These are phyloP conservation scores for Stenocarpella maydis DNA, from an alignment of 2,329 filamentous ascomycete genomes.

Conservation along the genomic window DNA sequence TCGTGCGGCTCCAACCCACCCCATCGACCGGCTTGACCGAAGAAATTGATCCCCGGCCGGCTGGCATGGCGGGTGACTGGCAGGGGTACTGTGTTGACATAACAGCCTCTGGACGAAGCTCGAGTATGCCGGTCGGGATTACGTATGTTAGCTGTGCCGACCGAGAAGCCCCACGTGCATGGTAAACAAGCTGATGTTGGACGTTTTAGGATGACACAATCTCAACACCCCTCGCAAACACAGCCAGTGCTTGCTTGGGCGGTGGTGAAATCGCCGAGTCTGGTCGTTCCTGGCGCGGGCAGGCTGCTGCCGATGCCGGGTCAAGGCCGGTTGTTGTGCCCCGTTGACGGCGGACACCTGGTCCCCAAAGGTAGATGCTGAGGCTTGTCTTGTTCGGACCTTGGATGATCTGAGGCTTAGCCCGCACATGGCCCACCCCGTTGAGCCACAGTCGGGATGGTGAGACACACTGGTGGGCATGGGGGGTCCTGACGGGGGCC, in stretches of 20 bases:
- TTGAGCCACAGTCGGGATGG: neutral
- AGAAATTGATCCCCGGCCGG: neutral
- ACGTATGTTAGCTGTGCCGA: neutral
- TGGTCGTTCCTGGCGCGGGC: neutral
- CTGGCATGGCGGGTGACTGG: neutral
- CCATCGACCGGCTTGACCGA: neutral
- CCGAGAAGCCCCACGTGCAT: neutral
- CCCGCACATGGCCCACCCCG: conserved; percentile 1
- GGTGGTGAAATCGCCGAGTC: too few relatives aligned
- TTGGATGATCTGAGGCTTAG: conserved; percentile 13
- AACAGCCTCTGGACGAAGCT: neutral
- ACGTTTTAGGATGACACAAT: neutral
- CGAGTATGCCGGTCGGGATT: neutral
- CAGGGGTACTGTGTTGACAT: neutral
- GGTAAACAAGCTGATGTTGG: neutral
- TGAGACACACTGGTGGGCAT: neutral
- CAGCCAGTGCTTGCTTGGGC: too few relatives aligned
- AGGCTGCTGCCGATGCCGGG: conserved; percentile 4
- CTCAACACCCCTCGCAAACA: too few relatives aligned
- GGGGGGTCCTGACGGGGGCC: too few relatives aligned
- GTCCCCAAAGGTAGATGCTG: conserved; percentile 5
- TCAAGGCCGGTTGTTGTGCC: neutral
- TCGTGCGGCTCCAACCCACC: conserved; percentile 4
- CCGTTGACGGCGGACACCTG: neutral
- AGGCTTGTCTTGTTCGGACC: conserved; percentile 17